Evolutionary conservation across 768 basidiomycete species (phyloP), one percentile per base, ranked within the genome.

Genomic region (Paxillus involutus): DNA sequence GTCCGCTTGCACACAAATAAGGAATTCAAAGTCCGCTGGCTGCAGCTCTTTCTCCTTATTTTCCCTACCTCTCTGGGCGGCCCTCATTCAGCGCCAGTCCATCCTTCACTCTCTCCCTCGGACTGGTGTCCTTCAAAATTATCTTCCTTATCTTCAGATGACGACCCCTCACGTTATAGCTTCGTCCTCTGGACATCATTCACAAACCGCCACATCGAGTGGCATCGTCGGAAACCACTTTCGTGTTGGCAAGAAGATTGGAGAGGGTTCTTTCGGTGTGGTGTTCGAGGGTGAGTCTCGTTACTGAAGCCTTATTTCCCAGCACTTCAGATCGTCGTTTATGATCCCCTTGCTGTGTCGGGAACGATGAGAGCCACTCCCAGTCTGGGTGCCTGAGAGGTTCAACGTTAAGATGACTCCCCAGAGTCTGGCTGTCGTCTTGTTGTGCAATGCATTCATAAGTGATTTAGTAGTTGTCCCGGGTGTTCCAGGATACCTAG

Each of bases 231-330:
- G 89, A 41, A 84, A 78, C 64, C 84, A 90, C 69, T 91, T 84
- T 68, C 82, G 90, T 59, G 94, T 98, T 48, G 96, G 96, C 47
- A 94, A 96, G 82, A 98, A 98, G 85, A 96, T 98, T 70, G 96
- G 96, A 45, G 96, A 99, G 75, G 96, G 96, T 47, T 91, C 89
- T n/a, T 99, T 99, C 70, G 96, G 96, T 65, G 96, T 98, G 60
- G 89, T 98, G 58, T 93, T 97, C 73, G 88, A 98, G 82, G 88
- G 97, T 94, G 67, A 47, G 78, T 74, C n/a, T 50, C 49, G 21
- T 36, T 21, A 37, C 36, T 16, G 47, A 16, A 11, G 33, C 21
- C n/a, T 55, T 29, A 6, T 19, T 19, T 40, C 26, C 35, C 40
- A 2, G 16, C 24, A 24, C 52, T 44, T 41, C 35, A 51, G 53